Conservation (phyloP, 805 yeast genomes). For the Monosporozyma aquatica region DNA sequence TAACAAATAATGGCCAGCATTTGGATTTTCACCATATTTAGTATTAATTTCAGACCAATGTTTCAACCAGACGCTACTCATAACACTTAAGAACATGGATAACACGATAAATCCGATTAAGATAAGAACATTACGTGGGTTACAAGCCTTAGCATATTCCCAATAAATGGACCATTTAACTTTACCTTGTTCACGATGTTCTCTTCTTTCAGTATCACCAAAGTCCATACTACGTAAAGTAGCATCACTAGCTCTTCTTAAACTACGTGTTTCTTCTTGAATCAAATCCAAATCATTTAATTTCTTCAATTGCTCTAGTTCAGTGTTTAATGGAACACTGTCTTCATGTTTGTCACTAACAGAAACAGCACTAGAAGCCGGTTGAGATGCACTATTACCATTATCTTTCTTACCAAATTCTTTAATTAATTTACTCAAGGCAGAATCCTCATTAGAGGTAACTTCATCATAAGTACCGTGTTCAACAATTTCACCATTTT, state of each 20-base stretch:
- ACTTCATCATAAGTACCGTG: constrained; percentile 54
- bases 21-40: constrained; percentile 57
- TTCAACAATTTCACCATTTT: constrained; percentile 59
- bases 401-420: constrained; percentile 51
- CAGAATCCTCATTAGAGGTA: constrained; percentile 35
- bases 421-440: constrained; percentile 43
- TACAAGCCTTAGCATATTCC: constrained; percentile 84
- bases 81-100: constrained; percentile 53
- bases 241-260: constrained; percentile 55
- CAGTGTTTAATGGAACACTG: constrained; percentile 22
- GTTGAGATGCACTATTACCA: constrained; percentile 4
- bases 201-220: constrained; percentile 41
- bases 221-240: constrained; percentile 29
- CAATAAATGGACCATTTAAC: constrained; percentile 81
- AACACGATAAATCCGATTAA: constrained; percentile 48
- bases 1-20: constrained; percentile 60
- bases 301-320: constrained; percentile 26
- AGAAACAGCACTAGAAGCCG: constrained; percentile 8
- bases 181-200: constrained; percentile 85
- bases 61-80: constrained; percentile 84
- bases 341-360: constrained; percentile 17
- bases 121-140: constrained; percentile 50
- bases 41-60: constrained; percentile 94
- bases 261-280: constrained; percentile 31
- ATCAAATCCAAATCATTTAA: constrained; percentile 22